Base-by-base conservation (phyloP, 176 grass and related monocot species). In the Musa itinerans region DNA sequence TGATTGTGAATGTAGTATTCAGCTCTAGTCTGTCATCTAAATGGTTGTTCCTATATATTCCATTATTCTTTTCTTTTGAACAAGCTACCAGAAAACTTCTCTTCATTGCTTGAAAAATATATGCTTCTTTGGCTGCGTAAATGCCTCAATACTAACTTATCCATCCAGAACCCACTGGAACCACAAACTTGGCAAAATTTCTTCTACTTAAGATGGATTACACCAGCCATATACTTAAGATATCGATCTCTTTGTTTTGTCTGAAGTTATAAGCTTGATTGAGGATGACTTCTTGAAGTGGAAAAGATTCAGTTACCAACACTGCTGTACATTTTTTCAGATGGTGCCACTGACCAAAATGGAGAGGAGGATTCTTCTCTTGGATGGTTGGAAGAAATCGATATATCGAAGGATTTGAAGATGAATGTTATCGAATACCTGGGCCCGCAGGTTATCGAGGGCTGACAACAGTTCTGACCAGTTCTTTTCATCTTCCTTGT, bases 311-410 rank as follows among this genome's bases (percentile, higher is more conserved):
- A 0, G 14, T 34, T 50, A 43, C 24, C 24, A 21, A 48, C 24
- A 24, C 24, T n/a, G n/a, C n/a, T 58, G n/a, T 51, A 63, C 54
- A 19, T 59, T 63, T 62, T 19, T 25, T 1, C 72, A 87, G 85
- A 76, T 80, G 64, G 12, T 67, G 62, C 0, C 6, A 10, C 10
- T n/a, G 54, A 74, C 50, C 11, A 74, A 52, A 24, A 1, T 19
- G 24, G 27, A 2, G 74, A 61, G 19, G 25, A 78, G 50, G 53
- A 76, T 77, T 74, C 76, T 15, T 53, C 29, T 49, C 76, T 93
- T 2, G 75, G 90, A 19, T 98, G 94, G 94, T 80, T 98, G 50
- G 75, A 86, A 71, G 88, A 87, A 83, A 77, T 90, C 55, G 79
- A 76, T 53, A 76, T 89, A 68, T 88, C 88, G 0, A 24, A 58